Base-by-base conservation (phyloP, 2,329 filamentous ascomycete species). In the Epichloe typhina region DNA sequence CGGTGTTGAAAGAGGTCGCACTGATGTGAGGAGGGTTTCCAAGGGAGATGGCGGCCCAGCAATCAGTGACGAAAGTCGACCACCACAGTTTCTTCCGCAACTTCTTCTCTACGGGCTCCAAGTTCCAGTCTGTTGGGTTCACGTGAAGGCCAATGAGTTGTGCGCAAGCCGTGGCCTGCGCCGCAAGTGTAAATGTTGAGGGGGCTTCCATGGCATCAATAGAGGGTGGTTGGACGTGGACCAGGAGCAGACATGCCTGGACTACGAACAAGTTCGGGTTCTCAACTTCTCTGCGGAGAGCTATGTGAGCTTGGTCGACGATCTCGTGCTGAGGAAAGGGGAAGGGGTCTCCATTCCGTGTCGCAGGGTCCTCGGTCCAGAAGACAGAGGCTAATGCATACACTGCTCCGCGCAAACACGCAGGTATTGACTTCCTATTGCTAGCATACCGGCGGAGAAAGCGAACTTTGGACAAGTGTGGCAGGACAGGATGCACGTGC, bases 141-240 rank as follows among this genome's bases (percentile, higher is more conserved):
- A 67, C 68, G 39, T 74, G 72, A 4, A 74, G 63, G 5, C 71
- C 72, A 13, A 72, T 65, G 56, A 71, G 71, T 50, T 73, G 72
- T 0, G 71, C 71, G 50, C 65, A 68, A 0, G 71, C 67, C 0
- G 68, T 68, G 3, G 67, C 67, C 53, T 72, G 71, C 4, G 69
- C 65, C 0, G 70, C 63, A 43, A 72, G 59, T 1, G 67, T 66
- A 70, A 71, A 74, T 1, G 68, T 69, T 17, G 66, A 65, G 0
- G 72, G 72, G 5, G 69, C 72, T 55, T 74, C 71, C 4, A 72
- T 70, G 12, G 69, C 72, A 33, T 69, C 71, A 17, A 69, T 72
- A 12, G 65, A 65, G 1, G 71, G 69, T 0, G 72, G 69, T 13
- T 66, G 65, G 54, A 74, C 66, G 51, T 75, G 71, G 5, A 73